Conservation (phyloP, 176 grass and related monocot genomes). For the Microstegium vimineum region DNA sequence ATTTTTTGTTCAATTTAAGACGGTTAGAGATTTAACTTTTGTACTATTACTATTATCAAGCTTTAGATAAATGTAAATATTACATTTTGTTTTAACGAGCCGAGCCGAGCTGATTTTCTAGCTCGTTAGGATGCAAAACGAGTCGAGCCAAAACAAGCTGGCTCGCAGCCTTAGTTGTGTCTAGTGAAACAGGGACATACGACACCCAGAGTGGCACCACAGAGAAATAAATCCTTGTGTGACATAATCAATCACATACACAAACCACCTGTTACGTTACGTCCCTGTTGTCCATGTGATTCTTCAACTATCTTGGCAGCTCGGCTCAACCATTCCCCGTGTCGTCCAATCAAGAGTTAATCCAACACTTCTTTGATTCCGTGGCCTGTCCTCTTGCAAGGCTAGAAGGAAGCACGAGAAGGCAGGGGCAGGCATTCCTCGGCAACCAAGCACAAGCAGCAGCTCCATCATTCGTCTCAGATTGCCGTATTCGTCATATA, state of each 20-base stretch:
- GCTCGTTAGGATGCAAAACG: too few relatives aligned
- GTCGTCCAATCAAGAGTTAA: background rate
- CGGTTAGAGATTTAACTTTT: too few relatives aligned
- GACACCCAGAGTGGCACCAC: background rate
- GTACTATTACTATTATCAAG: too few relatives aligned
- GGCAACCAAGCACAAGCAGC: background rate
- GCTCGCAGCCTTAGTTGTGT: too few relatives aligned
- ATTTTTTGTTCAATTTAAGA: too few relatives aligned
- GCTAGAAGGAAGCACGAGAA: background rate
- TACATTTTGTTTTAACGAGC: too few relatives aligned
- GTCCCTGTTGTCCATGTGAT: slow-evolving; percentile 11
- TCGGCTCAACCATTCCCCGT: background rate
- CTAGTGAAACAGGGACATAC: background rate
- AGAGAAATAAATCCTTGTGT: background rate
- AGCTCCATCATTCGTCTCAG: background rate
- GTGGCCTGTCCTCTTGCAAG: background rate
- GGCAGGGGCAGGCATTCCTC: background rate
- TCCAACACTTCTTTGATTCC: background rate
- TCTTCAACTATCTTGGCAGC: background rate
- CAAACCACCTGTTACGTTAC: background rate
- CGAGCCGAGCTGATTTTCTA: too few relatives aligned
- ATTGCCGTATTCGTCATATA: slow-evolving; percentile 10
- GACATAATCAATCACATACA: background rate
- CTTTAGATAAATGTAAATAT: too few relatives aligned
- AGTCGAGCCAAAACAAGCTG: too few relatives aligned